Conservation (phyloP, 805 yeast species). For the Lachancea quebecensis region DNA sequence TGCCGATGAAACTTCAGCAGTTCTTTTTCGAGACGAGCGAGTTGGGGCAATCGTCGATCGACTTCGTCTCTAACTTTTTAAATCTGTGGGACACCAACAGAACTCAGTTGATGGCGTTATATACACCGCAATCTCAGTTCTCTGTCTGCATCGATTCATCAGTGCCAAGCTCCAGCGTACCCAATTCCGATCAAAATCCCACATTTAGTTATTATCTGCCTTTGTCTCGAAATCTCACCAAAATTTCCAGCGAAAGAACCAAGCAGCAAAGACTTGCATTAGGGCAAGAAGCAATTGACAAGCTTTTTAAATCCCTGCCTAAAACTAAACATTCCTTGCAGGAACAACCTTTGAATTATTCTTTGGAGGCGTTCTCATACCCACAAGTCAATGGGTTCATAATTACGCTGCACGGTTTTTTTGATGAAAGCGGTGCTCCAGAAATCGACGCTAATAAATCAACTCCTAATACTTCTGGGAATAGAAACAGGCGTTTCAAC, state of each 20-base stretch:
- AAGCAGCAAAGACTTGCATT: constrained; percentile 52
- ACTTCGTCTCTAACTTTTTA: constrained; percentile 67
- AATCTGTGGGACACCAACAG: constrained; percentile 80
- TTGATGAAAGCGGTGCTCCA: constrained; percentile 60
- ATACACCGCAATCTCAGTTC: constrained; percentile 79
- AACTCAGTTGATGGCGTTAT: constrained; percentile 58
- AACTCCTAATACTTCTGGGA: constrained; percentile 15
- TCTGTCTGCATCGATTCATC: constrained; percentile 71
- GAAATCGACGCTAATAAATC: constrained; percentile 30
- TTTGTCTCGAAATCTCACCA: constrained; percentile 67
- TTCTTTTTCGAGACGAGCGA: constrained; percentile 78
- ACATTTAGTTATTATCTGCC: constrained; percentile 64
- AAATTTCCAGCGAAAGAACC: constrained; percentile 47
- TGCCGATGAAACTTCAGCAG: constrained; percentile 51
- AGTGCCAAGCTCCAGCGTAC: constrained; percentile 45
- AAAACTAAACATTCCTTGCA: constrained; percentile 64
- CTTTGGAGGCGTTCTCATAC: constrained; percentile 71
- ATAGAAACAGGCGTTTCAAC: constrained; percentile 24
- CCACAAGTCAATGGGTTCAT: constrained; percentile 72
- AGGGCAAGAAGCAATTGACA: constrained; percentile 64
- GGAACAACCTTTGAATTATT: constrained; percentile 55
- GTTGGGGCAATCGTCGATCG: constrained; percentile 64
- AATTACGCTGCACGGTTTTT: constrained; percentile 78
- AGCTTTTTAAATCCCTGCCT: constrained; percentile 65
- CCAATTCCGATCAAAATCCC: constrained; percentile 31